A percentile compares a stretch with the other conserved stretches of the same genome.
Conservation (phyloP, 2,329 filamentous ascomycete species). For the Botrytis cinerea region DNA sequence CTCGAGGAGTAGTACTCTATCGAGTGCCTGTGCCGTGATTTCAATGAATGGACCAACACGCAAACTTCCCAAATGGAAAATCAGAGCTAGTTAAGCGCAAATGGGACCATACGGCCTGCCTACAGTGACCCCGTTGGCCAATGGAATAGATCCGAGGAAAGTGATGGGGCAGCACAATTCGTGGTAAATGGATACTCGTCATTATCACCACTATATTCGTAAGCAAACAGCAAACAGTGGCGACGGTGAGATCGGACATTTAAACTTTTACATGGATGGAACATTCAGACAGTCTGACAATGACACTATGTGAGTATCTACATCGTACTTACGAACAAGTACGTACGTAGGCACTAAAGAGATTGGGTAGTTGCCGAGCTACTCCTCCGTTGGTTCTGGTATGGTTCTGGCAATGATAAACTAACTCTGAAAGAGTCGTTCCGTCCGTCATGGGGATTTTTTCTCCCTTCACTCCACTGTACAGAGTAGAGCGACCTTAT, state of each 20-base stretch:
- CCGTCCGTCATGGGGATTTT: background rate
- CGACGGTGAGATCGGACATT: slow-evolving; percentile 1
- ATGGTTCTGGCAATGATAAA: too few relatives aligned
- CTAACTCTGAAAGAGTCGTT: background rate
- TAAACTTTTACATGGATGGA: background rate
- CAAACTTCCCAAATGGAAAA: background rate
- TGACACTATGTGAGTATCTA: too few relatives aligned
- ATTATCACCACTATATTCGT: slow-evolving; percentile 14
- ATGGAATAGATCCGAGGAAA: background rate
- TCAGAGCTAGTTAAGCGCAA: background rate
- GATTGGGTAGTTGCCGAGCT: background rate
- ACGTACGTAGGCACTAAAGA: background rate
- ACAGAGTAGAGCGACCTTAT: background rate
- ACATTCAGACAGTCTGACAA: background rate
- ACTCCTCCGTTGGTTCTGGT: background rate
- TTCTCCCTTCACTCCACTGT: background rate
- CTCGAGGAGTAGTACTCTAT: background rate
- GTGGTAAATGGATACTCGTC: background rate
- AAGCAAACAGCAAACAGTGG: slow-evolving; percentile 6
- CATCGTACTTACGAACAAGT: too few relatives aligned
- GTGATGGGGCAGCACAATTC: background rate
- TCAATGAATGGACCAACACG: background rate
- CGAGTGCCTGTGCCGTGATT: background rate
- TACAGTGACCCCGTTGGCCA: background rate
- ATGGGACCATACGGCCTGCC: background rate